Percentiles rank a stretch among this genome's conserved stretches.
These are phyloP conservation scores for Setomelanomma holmii DNA, from an alignment of 2,329 filamentous ascomycete species.

Conservation along the genomic window DNA sequence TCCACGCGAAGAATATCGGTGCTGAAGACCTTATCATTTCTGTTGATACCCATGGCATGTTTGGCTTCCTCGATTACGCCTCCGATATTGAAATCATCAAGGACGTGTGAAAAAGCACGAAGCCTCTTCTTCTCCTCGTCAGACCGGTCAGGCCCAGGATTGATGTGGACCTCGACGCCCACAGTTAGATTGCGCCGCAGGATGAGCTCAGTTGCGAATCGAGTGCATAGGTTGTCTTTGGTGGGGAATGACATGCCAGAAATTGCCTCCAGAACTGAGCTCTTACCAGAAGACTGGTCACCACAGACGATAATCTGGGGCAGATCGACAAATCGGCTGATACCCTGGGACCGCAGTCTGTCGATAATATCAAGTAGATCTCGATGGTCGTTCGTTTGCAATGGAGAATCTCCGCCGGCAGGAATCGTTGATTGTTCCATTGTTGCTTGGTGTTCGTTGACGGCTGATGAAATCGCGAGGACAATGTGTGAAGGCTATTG, in stretches of 20 bases:
- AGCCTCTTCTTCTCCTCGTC: background rate
- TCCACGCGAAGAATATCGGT: slow-evolving; percentile 23
- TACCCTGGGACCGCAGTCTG: slow-evolving; percentile 6
- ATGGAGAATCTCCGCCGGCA: too few relatives aligned
- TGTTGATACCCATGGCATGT: slow-evolving; percentile 52
- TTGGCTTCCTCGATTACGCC: slow-evolving; percentile 56
- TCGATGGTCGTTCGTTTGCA: slow-evolving; percentile 23
- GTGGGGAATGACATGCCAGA: slow-evolving; percentile 54
- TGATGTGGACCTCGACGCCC: slow-evolving; percentile 54
- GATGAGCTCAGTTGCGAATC: slow-evolving; percentile 66
- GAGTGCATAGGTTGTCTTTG: slow-evolving; percentile 62
- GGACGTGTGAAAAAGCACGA: too few relatives aligned
- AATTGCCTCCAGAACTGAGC: slow-evolving; percentile 24
- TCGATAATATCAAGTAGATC: slow-evolving; percentile 15
- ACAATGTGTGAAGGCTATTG: too few relatives aligned
- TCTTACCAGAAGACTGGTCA: slow-evolving; percentile 23
- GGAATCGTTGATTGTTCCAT: too few relatives aligned
- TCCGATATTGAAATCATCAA: background rate
- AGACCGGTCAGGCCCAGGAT: slow-evolving; percentile 6
- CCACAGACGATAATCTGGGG: slow-evolving; percentile 7
- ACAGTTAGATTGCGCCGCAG: slow-evolving; percentile 51
- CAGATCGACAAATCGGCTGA: slow-evolving; percentile 13
- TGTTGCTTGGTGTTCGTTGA: too few relatives aligned
- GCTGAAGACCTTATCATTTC: slow-evolving; percentile 10
- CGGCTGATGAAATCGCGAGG: too few relatives aligned